Base-by-base conservation (phyloP, 805 yeast species). In the Wickerhamomyces ciferrii region DNA sequence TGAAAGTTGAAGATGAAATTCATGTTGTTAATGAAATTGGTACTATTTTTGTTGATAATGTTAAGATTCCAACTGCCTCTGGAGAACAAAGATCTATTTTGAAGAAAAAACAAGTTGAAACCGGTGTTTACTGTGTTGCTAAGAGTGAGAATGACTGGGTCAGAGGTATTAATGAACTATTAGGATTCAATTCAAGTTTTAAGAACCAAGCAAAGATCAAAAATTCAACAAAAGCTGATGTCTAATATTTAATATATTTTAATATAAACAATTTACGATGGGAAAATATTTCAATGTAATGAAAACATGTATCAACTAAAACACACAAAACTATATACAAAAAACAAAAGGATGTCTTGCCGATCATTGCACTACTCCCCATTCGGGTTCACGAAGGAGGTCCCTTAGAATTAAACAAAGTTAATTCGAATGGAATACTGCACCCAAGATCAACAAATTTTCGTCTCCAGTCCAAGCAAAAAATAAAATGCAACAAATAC, bases 71-170 rank as follows among this genome's bases (percentile, higher is more conserved):
- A n/a, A 59, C 63, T 10, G 49, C 58, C 29, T 49, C 47, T 25
- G 47, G n/a, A 56, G 56, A 41, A 43, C 39, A 63, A 51, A 41
- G 53, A 49, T 15, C 52, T 1, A 21, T 40, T 3, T 41, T 42
- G 41, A 59, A 51, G 37, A 48, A 53, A 35, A 51, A 53, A 32
- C 49, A 48, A 34, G 58, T 51, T 23, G 63, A 66, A 19, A 68
- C 74, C 14, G 96, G 96, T 1, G 81, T 91, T 15, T 90, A 94
- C 83, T 91, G 97, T 66, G 83, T 92, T 4, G 87, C 96, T 0
- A 76, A 81, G 49, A 75, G 84, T 8, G 88, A 83, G 51, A 84
- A 85, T 53, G 97, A 92, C 60, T 92, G 98, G 98, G 90, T 91
- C 2, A 78, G 77, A 48, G 96, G 96, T 31, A 81, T 92, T 46